Evolutionary conservation across 2,329 filamentous ascomycete species (phyloP).

Genomic region (Fusarium illudens): DNA sequence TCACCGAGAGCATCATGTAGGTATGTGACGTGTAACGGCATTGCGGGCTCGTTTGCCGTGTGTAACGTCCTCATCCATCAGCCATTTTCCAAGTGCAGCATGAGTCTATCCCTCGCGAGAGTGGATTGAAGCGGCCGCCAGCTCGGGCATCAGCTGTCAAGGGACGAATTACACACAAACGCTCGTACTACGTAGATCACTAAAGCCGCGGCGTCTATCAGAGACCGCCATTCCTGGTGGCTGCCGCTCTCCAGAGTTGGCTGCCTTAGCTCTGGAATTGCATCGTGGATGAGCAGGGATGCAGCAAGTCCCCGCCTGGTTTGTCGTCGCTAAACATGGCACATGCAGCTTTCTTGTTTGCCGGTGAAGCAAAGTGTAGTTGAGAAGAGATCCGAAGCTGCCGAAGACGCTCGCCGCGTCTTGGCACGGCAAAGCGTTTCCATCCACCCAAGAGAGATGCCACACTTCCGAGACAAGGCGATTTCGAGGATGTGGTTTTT

Average conservation of each 20-base stretch:
- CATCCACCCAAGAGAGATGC: neutral
- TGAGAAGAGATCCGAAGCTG: constrained; percentile 11
- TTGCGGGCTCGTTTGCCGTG: neutral
- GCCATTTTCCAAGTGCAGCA: neutral
- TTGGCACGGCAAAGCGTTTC: constrained; percentile 12
- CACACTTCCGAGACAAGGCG: neutral
- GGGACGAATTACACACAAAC: neutral
- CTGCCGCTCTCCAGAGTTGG: neutral
- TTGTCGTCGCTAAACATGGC: neutral
- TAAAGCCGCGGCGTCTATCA: neutral
- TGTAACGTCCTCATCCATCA: neutral
- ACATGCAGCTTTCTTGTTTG: neutral
- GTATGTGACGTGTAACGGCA: constrained; percentile 4
- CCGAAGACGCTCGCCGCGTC: constrained; percentile 8
- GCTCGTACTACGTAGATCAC: neutral
- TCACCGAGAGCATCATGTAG: neutral
- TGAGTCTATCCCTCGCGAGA: constrained; percentile 1
- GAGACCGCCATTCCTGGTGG: neutral
- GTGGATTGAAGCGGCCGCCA: neutral
- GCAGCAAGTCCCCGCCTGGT: neutral
- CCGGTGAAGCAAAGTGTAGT: neutral
- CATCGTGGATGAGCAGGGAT: neutral
- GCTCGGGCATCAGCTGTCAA: neutral
- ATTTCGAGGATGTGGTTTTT: neutral
- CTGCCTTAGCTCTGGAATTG: neutral